Evolutionary conservation across 345 rosid genomes (phyloP), one percentile per base, ranked within the genome.

Genomic region (Ailanthus altissimus): DNA sequence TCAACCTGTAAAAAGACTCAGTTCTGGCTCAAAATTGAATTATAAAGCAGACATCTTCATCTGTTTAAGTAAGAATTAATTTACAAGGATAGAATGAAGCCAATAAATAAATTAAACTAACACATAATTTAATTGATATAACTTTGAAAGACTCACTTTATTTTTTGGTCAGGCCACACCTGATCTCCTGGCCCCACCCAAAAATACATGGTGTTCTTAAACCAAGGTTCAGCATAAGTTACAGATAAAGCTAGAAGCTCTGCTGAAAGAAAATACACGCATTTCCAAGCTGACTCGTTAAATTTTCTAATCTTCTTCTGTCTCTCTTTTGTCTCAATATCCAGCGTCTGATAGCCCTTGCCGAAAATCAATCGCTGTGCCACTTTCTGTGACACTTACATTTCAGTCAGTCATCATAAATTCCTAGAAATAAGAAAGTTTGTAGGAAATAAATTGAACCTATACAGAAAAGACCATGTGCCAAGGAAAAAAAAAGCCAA

Each of bases 251-350:
- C 98, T 68, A 96, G 79, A 74, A 93, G 4, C 85, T 92, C 98
- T 18, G 97, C 97, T 61, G 98, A 93, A 10, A 93, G 90, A 80
- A 75, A 96, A 80, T 96, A 96, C 42, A 92, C 64, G 77, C 86
- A 93, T 82, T 96, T 96, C 99, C 99, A 93, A 26, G 98, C 98
- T 5, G 99, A 96, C 84, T 96, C 99, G 86, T 96, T 96, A 79
- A 96, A 96, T 79, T 96, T 96, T 70, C 84, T 62, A 43, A 91
- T 77, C 83, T 83, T 91, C 77, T 83, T 96, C 85, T 73, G 84
- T 77, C 78, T 88, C 23, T 81, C 86, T 25, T 79, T 84, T 15
- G 58, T 32, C 60, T 72, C 75, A 60, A 77, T 76, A 69, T 75
- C 78, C 80, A 64, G 50, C 23, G 21, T 78, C 42, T 77, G 73